Evolutionary conservation across 1,284 basidiomycete genomes (phyloP), one percentile per base, ranked within the genome.

Genomic region (Moesziomyces globuligerus): DNA sequence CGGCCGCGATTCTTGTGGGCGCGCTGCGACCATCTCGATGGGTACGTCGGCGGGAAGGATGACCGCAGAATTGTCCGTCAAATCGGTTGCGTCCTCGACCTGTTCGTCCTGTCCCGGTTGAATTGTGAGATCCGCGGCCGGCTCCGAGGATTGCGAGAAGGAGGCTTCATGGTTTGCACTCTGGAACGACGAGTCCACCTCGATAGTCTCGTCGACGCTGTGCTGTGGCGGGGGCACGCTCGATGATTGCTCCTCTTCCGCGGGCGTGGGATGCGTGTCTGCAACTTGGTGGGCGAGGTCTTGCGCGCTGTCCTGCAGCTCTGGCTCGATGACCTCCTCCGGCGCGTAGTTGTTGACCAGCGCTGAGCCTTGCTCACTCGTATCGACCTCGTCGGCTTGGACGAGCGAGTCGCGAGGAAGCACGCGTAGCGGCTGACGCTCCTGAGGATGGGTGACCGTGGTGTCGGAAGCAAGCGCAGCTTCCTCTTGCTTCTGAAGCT

Each of bases 21-120:
- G 32, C 20, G 36, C 21, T 11, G 40, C 15, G 17, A 34, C 15
- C 21, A 45, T 6, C 9, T 49, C 38, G 4, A 42, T 38, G 13
- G 29, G 38, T 1, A 36, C 24, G 1, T 45, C 37, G 26, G 50
- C 42, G 11, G 56, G 51, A 7, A 56, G 44, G 29, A 64, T 50
- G 37, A 53, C 55, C n/a, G 57, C 52, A 21, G 57, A 68, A 7
- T 49, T 61, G 36, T 67, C 64, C n/a, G 64, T 48, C 15, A 52
- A 20, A 10, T 40, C 49, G 28, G 32, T 11, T 17, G 11, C 18
- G 13, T 32, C 8, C 59, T 41, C 29, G 52, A 45, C 41, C 36
- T 21, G 48, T 24, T 17, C 34, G 15, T 34, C 15, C 32, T 34
- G 15, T 13, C 32, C 32, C 15, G 10, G 52, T 39, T 59, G 56